Evolutionary conservation across 495 filamentous ascomycete genomes (phyloP), one percentile per base, ranked within the genome.

Genomic region (Extremus antarcticus): DNA sequence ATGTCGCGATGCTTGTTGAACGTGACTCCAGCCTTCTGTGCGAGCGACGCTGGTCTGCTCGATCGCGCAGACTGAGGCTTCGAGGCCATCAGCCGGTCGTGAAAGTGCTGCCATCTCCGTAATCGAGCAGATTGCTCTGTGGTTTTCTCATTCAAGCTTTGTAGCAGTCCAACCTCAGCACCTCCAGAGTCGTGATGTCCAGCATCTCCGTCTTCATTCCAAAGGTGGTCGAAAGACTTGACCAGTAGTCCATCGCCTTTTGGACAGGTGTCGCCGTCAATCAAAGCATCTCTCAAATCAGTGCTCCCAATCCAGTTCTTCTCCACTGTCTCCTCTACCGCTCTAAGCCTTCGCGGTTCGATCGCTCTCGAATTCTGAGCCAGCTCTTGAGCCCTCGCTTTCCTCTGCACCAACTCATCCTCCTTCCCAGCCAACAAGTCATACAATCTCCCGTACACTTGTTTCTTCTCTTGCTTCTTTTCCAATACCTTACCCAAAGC

Each of bases 231-330:
- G 55, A 90, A 91, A 0, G 77, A 71, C 15, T 73, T 71, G 21
- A 79, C 76, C 7, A 94, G 67, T 29, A 90, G 73, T 2, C 75
- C 73, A 58, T 90, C 85, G 19, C 74, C 78, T 51, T 67, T 71
- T 21, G 72, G 68, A n/a, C 70, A 68, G 24, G 70, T 73, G 39
- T 87, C 86, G 0, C 84, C 86, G 45, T 81, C 73, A 0, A 89
- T 67, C 20, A 94, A 62, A 16, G 74, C 67, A 38, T 86, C 78
- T 59, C 83, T 73, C 82, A 86, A 87, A 49, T 82, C 74, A 47
- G 79, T 73, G 57, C 82, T 76, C 1, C 88, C 88, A 7, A 84
- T 70, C 88, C 88, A 94, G 56, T 88, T 86, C 20, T 78, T 78
- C 56, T 75, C 74, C 25, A 89, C 65, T 16, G 77, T 71, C 24